Percentiles rank a stretch among this genome's conserved stretches.
Conservation (phyloP, 2,329 filamentous ascomycete species). For the Cladophialophora bantiana region DNA sequence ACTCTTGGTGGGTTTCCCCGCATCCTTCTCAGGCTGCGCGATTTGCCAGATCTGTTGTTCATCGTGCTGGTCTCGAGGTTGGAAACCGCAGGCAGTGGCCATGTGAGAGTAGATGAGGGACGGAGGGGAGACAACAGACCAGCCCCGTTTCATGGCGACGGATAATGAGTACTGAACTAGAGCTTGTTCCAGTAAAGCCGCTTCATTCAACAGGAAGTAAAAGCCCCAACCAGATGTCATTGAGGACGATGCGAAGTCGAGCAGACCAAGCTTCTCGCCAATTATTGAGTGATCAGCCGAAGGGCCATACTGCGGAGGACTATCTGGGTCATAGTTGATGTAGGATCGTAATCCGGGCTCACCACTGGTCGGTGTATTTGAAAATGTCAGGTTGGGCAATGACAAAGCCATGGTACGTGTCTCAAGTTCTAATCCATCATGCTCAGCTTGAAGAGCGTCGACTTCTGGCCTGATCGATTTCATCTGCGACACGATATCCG, state of each 20-base stretch:
- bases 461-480: slow-evolving; percentile 32
- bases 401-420: slow-evolving; percentile 69
- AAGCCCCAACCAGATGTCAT: slow-evolving; percentile 94
- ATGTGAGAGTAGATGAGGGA: slow-evolving; percentile 93
- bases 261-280: slow-evolving; percentile 81
- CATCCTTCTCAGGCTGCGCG: slow-evolving; percentile 69
- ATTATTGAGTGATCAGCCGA: slow-evolving; percentile 82
- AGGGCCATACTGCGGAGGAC: slow-evolving; percentile 43
- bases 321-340: slow-evolving; percentile 74
- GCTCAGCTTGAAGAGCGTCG: slow-evolving; percentile 44
- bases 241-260: slow-evolving; percentile 85
- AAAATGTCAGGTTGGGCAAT: slow-evolving; percentile 85
- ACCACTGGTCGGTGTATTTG: slow-evolving; percentile 73
- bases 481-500: slow-evolving; percentile 31
- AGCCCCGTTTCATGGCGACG: slow-evolving; percentile 75
- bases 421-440: slow-evolving; percentile 37
- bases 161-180: slow-evolving; percentile 84
- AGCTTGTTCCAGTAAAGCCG: slow-evolving; percentile 91
- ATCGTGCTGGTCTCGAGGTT: slow-evolving; percentile 85
- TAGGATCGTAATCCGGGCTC: slow-evolving; percentile 62
- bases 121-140: slow-evolving; percentile 81
- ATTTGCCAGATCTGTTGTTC: slow-evolving; percentile 92
- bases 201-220: slow-evolving; percentile 95
- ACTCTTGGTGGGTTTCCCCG: slow-evolving; percentile 71
- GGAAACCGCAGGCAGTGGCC: slow-evolving; percentile 89